Evolutionary conservation across 345 rosid species (phyloP), one percentile per base, ranked within the genome.

Genomic region (Orychophragmus violaceus): DNA sequence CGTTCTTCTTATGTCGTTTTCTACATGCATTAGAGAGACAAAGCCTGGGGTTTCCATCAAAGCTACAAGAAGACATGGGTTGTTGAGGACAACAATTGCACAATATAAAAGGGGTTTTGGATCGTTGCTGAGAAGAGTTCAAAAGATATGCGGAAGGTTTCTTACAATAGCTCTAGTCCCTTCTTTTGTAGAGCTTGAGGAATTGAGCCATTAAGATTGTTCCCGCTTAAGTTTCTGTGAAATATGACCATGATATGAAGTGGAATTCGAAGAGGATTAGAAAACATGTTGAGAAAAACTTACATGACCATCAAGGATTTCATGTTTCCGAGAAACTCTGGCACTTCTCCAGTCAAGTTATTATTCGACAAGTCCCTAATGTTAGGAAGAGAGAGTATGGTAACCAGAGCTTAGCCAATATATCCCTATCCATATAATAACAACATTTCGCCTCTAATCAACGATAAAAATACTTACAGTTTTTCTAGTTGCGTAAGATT

Each of bases 301-400:
- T 72, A 85, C 87, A 88, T 62, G 59, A 69, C 1, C 35, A 21
- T 67, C 63, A 88, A 54, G 19, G 61, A 75, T n/a, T 72, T 16
- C 70, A 85, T 23, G 22, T 71, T 54, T 10, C 82, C 72, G 2
- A 86, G 75, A 68, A 77, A 75, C 2, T 66, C 76, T 0, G 89
- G 91, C 21, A 87, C 39, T 0, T 9, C 4, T 35, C 91, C 89
- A 30, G 24, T 68, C 57, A 87, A 69, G 33, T 23, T 76, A 46
- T 82, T 85, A 58, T 75, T 73, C 0, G 91, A 88, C 16, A 85
- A 9, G 45, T 85, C 91, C 66, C 91, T 88, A 17, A 19, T 18
- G 6, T 29, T 70, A 9, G 60, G 12, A 48, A 39, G 12, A 42
- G 50, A 66, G 4, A 17, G 41, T n/a, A 11, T 2, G 36, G 13